Evolutionary conservation across 2,329 filamentous ascomycete species (phyloP), one percentile per base, ranked within the genome.

Genomic region (Fusarium azukiicola): DNA sequence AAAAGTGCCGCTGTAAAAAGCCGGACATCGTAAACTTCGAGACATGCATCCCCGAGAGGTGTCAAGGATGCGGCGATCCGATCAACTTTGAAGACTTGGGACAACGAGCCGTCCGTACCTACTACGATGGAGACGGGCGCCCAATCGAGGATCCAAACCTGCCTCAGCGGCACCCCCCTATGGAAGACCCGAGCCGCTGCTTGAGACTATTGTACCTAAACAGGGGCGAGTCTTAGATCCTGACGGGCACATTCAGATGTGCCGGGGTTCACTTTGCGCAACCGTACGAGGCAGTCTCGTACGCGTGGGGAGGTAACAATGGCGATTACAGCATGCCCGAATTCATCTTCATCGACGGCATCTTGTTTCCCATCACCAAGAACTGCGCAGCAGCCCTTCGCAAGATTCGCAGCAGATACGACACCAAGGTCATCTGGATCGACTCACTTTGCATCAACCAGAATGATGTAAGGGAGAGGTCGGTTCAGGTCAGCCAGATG

Each of bases 141-240:
- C 50, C 50, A 17, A 54, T 54, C 16, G 50, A 32, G 50, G 50
- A 54, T 54, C 3, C 10, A 4, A 7, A 3, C 32, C 50, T 54
- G 10, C 50, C 50, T 0, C 23, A 27, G 32, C 50, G 50, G 4
- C 27, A 54, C 23, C 16, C 12, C 32, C 50, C 12, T 2, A 54
- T 47, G 17, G 9, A 5, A 6, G 4, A 54, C 3, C 50, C 50
- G 5, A 54, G 16, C 0, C 16, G 6, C 16, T 17, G 16, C 16
- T 54, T 54, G 50, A 19, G 52, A 36, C 1, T 54, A 3, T 27
- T 54, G 5, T 23, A 36, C 11, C 27, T 54, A 27, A 9, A 54
- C 52, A 6, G 21, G 12, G 6, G 11, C 27, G 5, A 16, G 1
- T 21, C 27, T 4, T 9, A 4, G 3, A 4, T 54, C 5, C 11